Percentiles rank a stretch among this genome's conserved stretches.
phyloP scores from a whole-genome alignment of 352 stramenopile genomes.

The Thraustochytrium striatum region DNA sequence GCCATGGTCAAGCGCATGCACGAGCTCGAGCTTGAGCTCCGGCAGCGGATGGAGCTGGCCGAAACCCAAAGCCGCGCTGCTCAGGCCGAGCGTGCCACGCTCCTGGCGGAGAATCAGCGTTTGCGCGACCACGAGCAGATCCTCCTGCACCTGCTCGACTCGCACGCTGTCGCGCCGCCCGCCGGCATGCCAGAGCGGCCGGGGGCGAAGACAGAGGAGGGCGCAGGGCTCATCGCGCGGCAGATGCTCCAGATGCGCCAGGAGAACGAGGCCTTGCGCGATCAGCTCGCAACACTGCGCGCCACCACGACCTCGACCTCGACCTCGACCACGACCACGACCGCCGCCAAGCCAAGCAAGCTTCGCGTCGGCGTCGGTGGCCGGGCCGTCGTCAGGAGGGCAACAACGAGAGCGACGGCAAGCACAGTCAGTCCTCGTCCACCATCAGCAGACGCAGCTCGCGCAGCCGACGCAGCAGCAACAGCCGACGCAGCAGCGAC shows the following conservation, averaged over 20 bases:
- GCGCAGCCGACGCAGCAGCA: too few relatives aligned
- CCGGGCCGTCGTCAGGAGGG: too few relatives aligned
- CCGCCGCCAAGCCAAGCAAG: too few relatives aligned
- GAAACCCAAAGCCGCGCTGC: neutral
- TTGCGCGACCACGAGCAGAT: slow-evolving; percentile 40
- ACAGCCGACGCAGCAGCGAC: too few relatives aligned
- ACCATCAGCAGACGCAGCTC: too few relatives aligned
- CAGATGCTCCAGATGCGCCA: neutral
- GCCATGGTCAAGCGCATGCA: slow-evolving; percentile 39
- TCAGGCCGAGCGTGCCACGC: slow-evolving; percentile 8
- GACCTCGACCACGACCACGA: neutral
- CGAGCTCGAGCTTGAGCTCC: slow-evolving; percentile 37
- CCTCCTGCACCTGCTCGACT: slow-evolving; percentile 14
- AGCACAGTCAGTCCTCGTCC: too few relatives aligned
- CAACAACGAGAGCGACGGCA: too few relatives aligned
- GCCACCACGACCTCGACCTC: neutral
- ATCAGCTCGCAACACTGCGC: neutral
- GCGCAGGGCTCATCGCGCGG: neutral
- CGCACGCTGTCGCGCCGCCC: neutral
- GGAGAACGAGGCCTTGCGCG: slow-evolving; percentile 10
- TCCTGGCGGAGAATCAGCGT: slow-evolving; percentile 28
- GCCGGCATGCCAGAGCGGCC: neutral
- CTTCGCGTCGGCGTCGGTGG: too few relatives aligned
- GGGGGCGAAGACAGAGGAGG: neutral
- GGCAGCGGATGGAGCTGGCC: slow-evolving; percentile 33